phyloP scores from a whole-genome alignment of 192 early-diverging fungal species.

The Backusella liffmaniae region DNA sequence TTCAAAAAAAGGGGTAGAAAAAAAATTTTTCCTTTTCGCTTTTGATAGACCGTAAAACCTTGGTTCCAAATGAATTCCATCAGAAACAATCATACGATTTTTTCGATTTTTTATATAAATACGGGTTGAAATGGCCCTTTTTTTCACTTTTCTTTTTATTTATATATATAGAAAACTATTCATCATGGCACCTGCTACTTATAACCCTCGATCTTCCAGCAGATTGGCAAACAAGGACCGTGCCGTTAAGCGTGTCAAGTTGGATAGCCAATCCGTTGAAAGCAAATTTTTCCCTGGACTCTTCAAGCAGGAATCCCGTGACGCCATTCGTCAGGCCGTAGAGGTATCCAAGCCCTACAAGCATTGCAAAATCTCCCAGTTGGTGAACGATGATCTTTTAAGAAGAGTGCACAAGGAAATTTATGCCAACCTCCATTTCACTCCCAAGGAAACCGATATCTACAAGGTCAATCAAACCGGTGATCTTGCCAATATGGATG shows the following conservation, averaged over 20 bases:
- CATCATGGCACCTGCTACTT: not conserved
- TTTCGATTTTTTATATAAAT: slow-evolving; percentile 1
- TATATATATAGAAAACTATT: not conserved
- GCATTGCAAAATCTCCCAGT: slow-evolving; percentile 57
- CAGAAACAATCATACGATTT: slow-evolving; percentile 8
- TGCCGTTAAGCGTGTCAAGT: not conserved
- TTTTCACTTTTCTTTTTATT: not conserved
- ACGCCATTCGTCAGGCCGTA: slow-evolving; percentile 4
- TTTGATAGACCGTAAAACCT: slow-evolving; percentile 2
- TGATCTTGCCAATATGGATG: slow-evolving; percentile 80
- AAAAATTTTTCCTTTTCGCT: not conserved
- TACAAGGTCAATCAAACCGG: slow-evolving; percentile 79
- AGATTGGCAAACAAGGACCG: not conserved
- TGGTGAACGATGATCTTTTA: slow-evolving; percentile 62
- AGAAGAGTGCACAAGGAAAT: slow-evolving; percentile 64
- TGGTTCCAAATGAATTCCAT: not conserved
- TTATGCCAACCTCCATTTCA: slow-evolving; percentile 57
- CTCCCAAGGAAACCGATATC: slow-evolving; percentile 84
- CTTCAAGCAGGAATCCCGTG: not conserved
- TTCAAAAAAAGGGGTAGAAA: not conserved
- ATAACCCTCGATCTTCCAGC: not conserved
- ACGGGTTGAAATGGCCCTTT: not conserved
- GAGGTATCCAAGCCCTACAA: slow-evolving; percentile 54
- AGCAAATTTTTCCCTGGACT: slow-evolving; percentile 5
- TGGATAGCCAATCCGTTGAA: not conserved